These are phyloP conservation scores for Stentor coeruleus DNA, from an alignment of 73 alveolate genomes.

Conservation along the genomic window DNA sequence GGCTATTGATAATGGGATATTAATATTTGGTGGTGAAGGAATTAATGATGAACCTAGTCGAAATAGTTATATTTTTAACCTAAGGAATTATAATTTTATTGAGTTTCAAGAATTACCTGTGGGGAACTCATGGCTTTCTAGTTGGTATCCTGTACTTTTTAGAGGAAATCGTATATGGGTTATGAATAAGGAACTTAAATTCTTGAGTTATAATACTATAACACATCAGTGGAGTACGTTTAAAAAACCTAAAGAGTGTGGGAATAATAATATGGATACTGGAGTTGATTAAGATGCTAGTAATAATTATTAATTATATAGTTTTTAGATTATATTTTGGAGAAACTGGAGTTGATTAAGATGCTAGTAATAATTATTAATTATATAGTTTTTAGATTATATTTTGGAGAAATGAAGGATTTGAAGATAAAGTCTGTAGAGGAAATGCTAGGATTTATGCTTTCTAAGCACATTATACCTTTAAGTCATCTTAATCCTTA, in stretches of 20 bases:
- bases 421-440: not conserved
- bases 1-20: not conserved
- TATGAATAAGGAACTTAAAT: not conserved
- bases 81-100: not conserved
- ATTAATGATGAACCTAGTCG: not conserved
- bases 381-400: no score
- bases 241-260: no score
- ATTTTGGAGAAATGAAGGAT: not conserved
- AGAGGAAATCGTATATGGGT: not conserved
- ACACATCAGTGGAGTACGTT: not conserved
- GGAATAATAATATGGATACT: no score
- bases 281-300: no score
- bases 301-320: no score
- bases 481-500: no score
- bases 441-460: not conserved
- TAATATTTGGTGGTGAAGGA: slow-evolving; percentile 13
- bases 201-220: not conserved
- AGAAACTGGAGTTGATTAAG: no score
- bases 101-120: not conserved
- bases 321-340: no score
- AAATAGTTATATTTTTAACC: not conserved
- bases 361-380: no score
- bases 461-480: no score
- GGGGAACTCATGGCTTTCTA: not conserved
- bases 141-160: not conserved